Percentiles rank a stretch among this genome's conserved stretches.
phyloP scores from a whole-genome alignment of 345 rosid species.

The Acer negundo region DNA sequence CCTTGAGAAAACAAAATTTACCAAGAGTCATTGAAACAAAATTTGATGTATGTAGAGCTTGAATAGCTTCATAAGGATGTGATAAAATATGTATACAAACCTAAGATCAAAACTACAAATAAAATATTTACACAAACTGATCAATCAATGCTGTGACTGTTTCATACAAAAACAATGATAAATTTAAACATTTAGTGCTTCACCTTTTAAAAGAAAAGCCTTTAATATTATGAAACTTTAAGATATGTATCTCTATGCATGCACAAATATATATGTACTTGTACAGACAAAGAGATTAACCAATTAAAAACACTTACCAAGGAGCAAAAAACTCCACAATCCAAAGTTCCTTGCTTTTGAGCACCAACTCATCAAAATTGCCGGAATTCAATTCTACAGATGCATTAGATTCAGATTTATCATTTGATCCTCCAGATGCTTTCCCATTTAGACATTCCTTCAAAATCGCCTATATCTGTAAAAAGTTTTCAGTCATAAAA shows the following conservation, averaged over 20 bases:
- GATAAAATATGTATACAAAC: not conserved
- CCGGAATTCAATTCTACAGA: conserved; percentile 73
- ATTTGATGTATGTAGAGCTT: not conserved
- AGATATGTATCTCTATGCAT: not conserved
- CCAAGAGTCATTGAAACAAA: conserved; percentile 5
- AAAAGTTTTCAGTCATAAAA: not conserved
- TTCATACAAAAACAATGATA: not conserved
- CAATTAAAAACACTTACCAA: conserved; percentile 54
- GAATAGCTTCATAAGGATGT: not conserved
- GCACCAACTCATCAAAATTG: conserved; percentile 86
- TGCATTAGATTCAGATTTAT: conserved; percentile 72
- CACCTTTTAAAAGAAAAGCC: not conserved
- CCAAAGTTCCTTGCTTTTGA: conserved; percentile 92
- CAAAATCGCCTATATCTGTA: conserved; percentile 73
- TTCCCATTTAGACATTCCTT: conserved; percentile 85
- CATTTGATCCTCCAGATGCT: conserved; percentile 74
- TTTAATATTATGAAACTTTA: not conserved
- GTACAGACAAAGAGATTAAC: not conserved
- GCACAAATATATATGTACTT: not conserved
- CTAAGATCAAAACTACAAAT: not conserved
- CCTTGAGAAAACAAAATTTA: conserved; percentile 45
- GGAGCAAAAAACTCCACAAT: conserved; percentile 96
- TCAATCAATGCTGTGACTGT: not conserved
- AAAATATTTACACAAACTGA: not conserved
- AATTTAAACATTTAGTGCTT: not conserved